Evolutionary conservation across 306 rosid genomes (phyloP), one percentile per base, ranked within the genome.

Genomic region (Hylodesmum podocarpum): DNA sequence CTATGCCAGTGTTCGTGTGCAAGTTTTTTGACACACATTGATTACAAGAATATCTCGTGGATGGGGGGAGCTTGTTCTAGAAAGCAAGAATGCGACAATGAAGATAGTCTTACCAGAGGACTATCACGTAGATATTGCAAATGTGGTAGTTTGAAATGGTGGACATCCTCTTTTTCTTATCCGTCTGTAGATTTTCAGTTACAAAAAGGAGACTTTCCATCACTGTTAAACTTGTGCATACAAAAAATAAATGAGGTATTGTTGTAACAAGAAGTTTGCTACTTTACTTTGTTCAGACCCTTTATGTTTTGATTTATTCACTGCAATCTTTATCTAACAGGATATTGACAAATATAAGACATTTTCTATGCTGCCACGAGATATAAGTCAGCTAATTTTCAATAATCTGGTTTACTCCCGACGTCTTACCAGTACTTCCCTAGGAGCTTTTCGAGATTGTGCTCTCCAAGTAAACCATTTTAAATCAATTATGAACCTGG

Each of bases 1-100:
- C 59, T 72, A 51, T 19, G 19, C 76, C 72, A 75, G 64, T 70
- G 79, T 78, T 82, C 71, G 84, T 80, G 75, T 66, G 79, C 86
- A 70, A 73, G 70, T 84, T 78, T 73, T 84, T 10, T 78, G 82
- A 68, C 72, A 64, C 47, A 22, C 73, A 77, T 85, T 87, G 86
- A 75, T 78, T 79, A 27, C 75, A 9, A 66, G 76, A 76, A 69
- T 59, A 87, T 75, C 77, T 85, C 28, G 67, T 62, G 75, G 36
- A 95, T 95, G 98, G 98, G 98, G 78, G 97, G 98, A 71, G 97
- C 91, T 68, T 95, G 97, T 82, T 95, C 98, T 71, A 89, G 92
- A 92, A 95, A 90, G 91, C 89, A 89, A 67, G 88, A 82, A n/a
- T 84, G 8, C 51, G 90, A 86, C 59, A 69, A 64, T 51, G 97